Evolutionary conservation across 129 eudicot genomes (phyloP), one percentile per base, ranked within the genome.

Genomic region (Flaveria sonorensis): DNA sequence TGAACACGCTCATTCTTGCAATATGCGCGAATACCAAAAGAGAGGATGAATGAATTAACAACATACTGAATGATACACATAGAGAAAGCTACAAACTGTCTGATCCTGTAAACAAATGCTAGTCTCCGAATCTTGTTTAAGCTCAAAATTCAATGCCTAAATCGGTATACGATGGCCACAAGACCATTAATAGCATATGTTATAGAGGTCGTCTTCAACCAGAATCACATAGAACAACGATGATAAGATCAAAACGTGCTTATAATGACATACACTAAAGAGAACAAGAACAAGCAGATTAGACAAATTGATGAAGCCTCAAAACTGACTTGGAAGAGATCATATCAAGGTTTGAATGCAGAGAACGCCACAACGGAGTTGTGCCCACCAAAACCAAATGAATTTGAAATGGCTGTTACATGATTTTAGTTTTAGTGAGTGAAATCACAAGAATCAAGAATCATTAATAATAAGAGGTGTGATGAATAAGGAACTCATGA

Each of bases 351-450:
- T 80, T 90, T 87, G 88, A 93, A 93, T 39, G 92, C 92, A 72
- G 95, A 90, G 76, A 92, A 90, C 28, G 85, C 96, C 40, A 88
- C 96, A 13, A 93, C 96, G 0, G 98, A 93, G 85, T 93, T 90
- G 88, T 87, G 96, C 28, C 98, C 95, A 7, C 96, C 95, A 74
- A 93, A 90, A 51, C 98, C 96, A 66, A 92, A 92, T 68, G 97
- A 92, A 83, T 92, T 92, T 79, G 96, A 92, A 70, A 92, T 92
- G 42, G 87, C 97, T 92, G 92, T 63, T 88, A 83, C 46, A 70
- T 13, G 28, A 40, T 11, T 74, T 18, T 10, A 51, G 61, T 24
- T 57, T 76, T 14, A 20, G 43, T 73, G 16, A 47, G 79, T 59
- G 7, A 72, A 36, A 26, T 30, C 23, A 20, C 19, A 32, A 23